A percentile compares a stretch with the other conserved stretches of the same genome.
These are phyloP conservation scores for Phylloporus gajari DNA, from an alignment of 1,284 basidiomycete genomes.

Conservation along the genomic window DNA sequence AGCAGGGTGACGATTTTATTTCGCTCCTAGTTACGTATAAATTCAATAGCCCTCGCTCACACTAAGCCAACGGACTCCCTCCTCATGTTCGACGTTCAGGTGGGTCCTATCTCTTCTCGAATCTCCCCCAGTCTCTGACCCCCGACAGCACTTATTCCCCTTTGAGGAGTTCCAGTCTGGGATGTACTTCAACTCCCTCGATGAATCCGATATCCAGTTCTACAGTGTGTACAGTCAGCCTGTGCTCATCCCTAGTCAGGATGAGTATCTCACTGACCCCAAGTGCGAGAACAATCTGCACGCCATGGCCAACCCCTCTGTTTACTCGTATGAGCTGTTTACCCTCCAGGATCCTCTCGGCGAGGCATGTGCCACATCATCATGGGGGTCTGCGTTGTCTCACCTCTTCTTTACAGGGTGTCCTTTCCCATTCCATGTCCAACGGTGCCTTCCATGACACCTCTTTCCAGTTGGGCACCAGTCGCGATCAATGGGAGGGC, in stretches of 20 bases:
- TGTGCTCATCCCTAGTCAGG: conserved; percentile 40
- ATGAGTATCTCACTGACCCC: conserved; percentile 17
- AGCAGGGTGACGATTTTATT: too few species aligned
- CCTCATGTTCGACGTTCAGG: conserved; percentile 40
- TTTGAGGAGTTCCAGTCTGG: conserved; percentile 49
- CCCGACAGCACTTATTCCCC: conserved; percentile 41
- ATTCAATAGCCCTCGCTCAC: too few species aligned
- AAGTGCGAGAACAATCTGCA: conserved; percentile 7
- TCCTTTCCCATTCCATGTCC: conserved; percentile 13
- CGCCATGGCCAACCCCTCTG: background rate
- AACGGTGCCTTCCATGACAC: conserved; percentile 19
- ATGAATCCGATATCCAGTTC: conserved; percentile 47
- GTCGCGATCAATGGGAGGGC: conserved; percentile 38
- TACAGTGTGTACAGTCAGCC: conserved; percentile 46
- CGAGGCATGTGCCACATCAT: conserved; percentile 31
- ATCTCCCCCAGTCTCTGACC: background rate
- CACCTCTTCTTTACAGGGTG: conserved; percentile 23
- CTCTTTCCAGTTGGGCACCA: background rate
- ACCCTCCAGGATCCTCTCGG: conserved; percentile 42
- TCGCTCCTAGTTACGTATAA: too few species aligned
- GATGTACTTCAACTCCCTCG: conserved; percentile 39
- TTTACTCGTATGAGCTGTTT: conserved; percentile 40
- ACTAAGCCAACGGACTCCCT: conserved; percentile 23
- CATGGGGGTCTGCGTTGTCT: conserved; percentile 9
- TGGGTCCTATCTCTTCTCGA: background rate